Conservation (phyloP, 306 rosid genomes). For the Cicer chorassanicum region DNA sequence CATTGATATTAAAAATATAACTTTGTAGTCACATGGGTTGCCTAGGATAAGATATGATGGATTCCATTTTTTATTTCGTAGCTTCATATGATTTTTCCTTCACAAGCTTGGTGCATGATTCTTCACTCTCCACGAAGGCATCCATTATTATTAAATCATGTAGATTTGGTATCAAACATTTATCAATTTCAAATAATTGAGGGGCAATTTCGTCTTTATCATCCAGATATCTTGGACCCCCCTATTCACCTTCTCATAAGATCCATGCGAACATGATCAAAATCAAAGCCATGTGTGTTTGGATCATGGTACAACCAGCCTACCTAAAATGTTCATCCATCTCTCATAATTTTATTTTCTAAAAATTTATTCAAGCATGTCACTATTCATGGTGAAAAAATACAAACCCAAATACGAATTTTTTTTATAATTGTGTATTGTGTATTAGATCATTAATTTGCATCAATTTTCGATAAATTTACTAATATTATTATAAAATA, state of each 20-base stretch:
- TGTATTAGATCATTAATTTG: too few relatives aligned
- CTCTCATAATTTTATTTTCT: background rate
- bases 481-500: too few relatives aligned
- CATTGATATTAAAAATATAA: conserved; percentile 28
- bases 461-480: too few relatives aligned
- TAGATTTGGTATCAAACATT: conserved; percentile 21
- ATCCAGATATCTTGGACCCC: conserved; percentile 48
- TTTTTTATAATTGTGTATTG: too few relatives aligned
- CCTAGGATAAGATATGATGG: conserved; percentile 49
- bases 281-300: conserved; percentile 54
- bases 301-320: conserved; percentile 22
- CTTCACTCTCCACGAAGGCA: conserved; percentile 37
- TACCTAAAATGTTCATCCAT: conserved; percentile 1
- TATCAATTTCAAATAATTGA: conserved; percentile 44
- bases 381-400: too few relatives aligned
- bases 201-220: conserved; percentile 44
- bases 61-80: background rate
- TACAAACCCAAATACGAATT: too few relatives aligned
- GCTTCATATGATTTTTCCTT: background rate
- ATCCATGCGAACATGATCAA: conserved; percentile 44
- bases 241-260: conserved; percentile 50
- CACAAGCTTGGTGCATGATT: conserved; percentile 18
- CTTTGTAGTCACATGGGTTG: conserved; percentile 57
- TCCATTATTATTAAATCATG: conserved; percentile 28
- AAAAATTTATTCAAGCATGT: too few relatives aligned